A percentile compares a stretch with the other conserved stretches of the same genome.
phyloP scores from a whole-genome alignment of 192 early-diverging fungal species.

The Coemansia sp. region DNA sequence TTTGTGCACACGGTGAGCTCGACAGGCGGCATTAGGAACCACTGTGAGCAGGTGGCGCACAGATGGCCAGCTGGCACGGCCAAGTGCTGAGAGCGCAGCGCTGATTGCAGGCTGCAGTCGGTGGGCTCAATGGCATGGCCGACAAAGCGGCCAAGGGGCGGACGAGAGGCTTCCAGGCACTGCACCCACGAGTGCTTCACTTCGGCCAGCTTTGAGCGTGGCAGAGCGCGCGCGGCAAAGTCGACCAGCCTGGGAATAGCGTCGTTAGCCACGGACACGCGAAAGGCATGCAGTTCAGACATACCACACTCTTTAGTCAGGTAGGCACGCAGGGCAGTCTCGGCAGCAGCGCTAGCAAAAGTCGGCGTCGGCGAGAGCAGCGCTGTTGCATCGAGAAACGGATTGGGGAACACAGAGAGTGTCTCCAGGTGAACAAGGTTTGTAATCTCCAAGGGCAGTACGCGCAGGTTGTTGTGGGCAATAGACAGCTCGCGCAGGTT shows the following conservation, averaged over 20 bases:
- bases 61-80: slow-evolving; percentile 23
- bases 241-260: slow-evolving; percentile 43
- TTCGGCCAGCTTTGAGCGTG: slow-evolving; percentile 12
- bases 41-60: slow-evolving; percentile 34
- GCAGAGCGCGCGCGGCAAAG: slow-evolving; percentile 37
- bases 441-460: slow-evolving; percentile 41
- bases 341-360: not conserved
- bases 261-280: not conserved
- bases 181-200: slow-evolving; percentile 35
- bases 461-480: slow-evolving; percentile 34
- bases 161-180: slow-evolving; percentile 18
- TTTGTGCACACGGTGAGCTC: slow-evolving; percentile 39
- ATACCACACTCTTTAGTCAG: not conserved
- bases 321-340: slow-evolving; percentile 5
- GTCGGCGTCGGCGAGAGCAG: not conserved
- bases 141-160: slow-evolving; percentile 32
- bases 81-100: slow-evolving; percentile 32
- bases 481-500: slow-evolving; percentile 50
- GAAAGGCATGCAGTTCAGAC: slow-evolving; percentile 13
- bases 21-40: slow-evolving; percentile 28
- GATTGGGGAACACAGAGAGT: slow-evolving; percentile 41
- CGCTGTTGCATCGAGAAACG: slow-evolving; percentile 19
- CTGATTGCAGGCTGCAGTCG: slow-evolving; percentile 16
- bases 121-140: slow-evolving; percentile 19
- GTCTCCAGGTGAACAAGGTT: slow-evolving; percentile 24